phyloP scores from a whole-genome alignment of 2,329 filamentous ascomycete species.

The Canariomyces notabilis region DNA sequence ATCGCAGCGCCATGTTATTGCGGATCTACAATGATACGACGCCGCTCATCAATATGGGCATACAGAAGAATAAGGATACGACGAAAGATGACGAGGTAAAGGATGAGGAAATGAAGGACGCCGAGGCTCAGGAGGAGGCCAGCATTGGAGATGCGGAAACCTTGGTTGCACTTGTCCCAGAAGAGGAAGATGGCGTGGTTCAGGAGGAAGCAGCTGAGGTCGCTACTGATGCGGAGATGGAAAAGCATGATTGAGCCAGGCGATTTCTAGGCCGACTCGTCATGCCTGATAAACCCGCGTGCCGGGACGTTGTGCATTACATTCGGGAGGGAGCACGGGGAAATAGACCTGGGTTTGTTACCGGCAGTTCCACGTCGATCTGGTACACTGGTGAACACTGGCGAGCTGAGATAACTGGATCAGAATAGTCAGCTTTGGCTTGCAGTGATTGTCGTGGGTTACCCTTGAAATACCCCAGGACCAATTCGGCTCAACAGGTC shows the following conservation, averaged over 20 bases:
- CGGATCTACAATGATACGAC: slow-evolving; percentile 86
- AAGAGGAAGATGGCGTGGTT: background rate
- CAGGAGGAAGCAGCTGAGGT: background rate
- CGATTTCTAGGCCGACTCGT: background rate
- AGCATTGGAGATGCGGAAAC: slow-evolving; percentile 4
- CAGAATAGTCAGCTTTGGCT: background rate
- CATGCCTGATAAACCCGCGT: background rate
- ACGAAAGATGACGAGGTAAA: slow-evolving; percentile 5
- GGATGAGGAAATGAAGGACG: slow-evolving; percentile 12
- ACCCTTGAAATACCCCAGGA: too few relatives aligned
- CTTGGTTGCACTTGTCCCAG: slow-evolving; percentile 1
- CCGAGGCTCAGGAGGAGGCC: slow-evolving; percentile 7
- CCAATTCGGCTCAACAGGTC: too few relatives aligned
- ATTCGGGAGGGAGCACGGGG: background rate
- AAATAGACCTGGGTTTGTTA: background rate
- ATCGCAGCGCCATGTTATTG: slow-evolving; percentile 85
- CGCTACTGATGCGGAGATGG: slow-evolving; percentile 1
- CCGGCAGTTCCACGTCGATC: background rate
- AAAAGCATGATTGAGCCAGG: background rate
- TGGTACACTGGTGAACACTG: background rate
- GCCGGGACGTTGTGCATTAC: background rate
- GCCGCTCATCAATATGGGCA: slow-evolving; percentile 68
- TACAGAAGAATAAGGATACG: slow-evolving; percentile 44
- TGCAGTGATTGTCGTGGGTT: too few relatives aligned
- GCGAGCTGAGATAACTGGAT: background rate